A percentile compares a stretch with the other conserved stretches of the same genome.
Evolutionary conservation across 1,139 yeast species (phyloP).

Genomic region (Candida pseudocylindracea): DNA sequence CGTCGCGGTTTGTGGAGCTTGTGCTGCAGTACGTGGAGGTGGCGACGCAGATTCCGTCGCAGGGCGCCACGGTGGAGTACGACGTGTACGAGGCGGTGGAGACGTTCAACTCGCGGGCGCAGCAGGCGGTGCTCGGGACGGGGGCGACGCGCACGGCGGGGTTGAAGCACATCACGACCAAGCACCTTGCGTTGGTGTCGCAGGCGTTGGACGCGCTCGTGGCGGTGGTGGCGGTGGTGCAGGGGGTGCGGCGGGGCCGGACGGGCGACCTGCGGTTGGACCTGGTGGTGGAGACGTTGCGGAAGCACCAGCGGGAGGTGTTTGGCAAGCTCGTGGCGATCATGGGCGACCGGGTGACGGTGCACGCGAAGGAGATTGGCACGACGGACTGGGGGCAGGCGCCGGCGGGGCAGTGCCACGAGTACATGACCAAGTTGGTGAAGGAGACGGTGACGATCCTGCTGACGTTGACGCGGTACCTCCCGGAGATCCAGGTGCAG

Average conservation of each 20-base stretch:
- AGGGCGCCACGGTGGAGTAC: slow-evolving; percentile 11
- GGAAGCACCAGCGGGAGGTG: slow-evolving; percentile 46
- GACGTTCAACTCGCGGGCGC: slow-evolving; percentile 29
- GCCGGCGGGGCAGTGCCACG: slow-evolving; percentile 24
- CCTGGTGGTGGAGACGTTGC: slow-evolving; percentile 14
- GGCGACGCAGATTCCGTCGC: slow-evolving; percentile 23
- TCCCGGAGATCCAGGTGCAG: slow-evolving; percentile 28
- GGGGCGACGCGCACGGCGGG: slow-evolving; percentile 66
- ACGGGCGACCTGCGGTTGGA: slow-evolving; percentile 16
- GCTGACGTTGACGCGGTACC: slow-evolving; percentile 33
- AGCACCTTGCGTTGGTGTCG: slow-evolving; percentile 47
- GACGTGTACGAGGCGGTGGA: slow-evolving; percentile 28
- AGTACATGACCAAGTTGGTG: slow-evolving; percentile 44
- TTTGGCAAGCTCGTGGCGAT: slow-evolving; percentile 42
- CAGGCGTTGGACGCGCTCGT: slow-evolving; percentile 26
- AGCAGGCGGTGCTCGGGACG: slow-evolving; percentile 49
- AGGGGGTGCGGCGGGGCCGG: slow-evolving; percentile 4
- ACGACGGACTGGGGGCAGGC: slow-evolving; percentile 28
- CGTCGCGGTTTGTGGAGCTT: slow-evolving; percentile 11
- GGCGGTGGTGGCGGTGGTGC: slow-evolving; percentile 7
- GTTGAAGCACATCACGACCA: slow-evolving; percentile 52
- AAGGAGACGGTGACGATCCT: slow-evolving; percentile 45
- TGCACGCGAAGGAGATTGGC: slow-evolving; percentile 22
- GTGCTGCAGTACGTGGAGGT: slow-evolving; percentile 27
- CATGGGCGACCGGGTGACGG: slow-evolving; percentile 41